Conservation (phyloP, 768 basidiomycete species). For the Phanerochaete carnosa region DNA sequence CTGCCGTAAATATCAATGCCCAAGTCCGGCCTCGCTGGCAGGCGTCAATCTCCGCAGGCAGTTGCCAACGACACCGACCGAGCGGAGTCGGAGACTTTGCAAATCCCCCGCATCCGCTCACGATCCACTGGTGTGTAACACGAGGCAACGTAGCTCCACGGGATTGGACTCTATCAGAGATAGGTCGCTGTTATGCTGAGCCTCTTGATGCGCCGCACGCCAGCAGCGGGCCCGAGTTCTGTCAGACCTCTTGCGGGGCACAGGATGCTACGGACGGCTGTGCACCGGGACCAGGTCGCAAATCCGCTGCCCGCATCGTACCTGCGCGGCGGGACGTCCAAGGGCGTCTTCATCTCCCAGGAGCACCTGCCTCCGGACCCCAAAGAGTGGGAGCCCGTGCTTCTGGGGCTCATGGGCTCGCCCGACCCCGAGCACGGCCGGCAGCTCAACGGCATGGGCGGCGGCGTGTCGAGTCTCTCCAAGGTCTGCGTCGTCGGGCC, state of each 20-base stretch:
- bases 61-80: too few relatives aligned
- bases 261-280: neutral
- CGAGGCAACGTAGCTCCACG: too few relatives aligned
- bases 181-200: too few relatives aligned
- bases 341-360: conserved; percentile 66
- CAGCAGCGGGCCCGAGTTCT: neutral
- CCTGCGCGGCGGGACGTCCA: conserved; percentile 73
- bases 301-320: conserved; percentile 43
- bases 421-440: conserved; percentile 65
- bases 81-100: too few relatives aligned
- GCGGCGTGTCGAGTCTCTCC: conserved; percentile 70
- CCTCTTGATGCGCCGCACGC: neutral
- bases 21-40: too few relatives aligned
- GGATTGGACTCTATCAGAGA: too few relatives aligned
- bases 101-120: too few relatives aligned
- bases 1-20: too few relatives aligned
- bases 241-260: neutral
- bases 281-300: neutral
- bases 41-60: too few relatives aligned
- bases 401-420: conserved; percentile 78
- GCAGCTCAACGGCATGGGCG: conserved; percentile 82
- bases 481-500: conserved; percentile 67
- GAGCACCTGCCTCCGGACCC: conserved; percentile 48
- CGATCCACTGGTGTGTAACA: too few relatives aligned
- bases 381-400: conserved; percentile 55